phyloP scores from a whole-genome alignment of 208 protist genomes.

The Acanthamoeba divionensis region DNA sequence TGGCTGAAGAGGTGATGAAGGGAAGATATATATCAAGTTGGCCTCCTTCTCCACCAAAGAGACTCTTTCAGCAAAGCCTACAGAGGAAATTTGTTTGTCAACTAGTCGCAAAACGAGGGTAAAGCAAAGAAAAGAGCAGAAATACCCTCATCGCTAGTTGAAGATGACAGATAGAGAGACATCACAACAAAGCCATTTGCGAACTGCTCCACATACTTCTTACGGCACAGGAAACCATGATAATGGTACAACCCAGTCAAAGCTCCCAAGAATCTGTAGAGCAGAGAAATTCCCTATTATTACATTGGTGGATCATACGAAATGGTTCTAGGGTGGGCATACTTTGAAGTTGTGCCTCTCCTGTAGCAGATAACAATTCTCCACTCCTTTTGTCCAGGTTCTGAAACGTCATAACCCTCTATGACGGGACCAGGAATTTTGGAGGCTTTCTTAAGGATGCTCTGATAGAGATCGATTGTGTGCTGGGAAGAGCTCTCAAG shows the following conservation, averaged over 20 bases:
- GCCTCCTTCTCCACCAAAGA: slow-evolving; percentile 46
- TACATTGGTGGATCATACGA: slow-evolving; percentile 34
- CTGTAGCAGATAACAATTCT: slow-evolving; percentile 34
- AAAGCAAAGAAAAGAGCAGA: background rate
- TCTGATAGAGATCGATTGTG: slow-evolving; percentile 77
- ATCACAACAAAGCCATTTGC: slow-evolving; percentile 66
- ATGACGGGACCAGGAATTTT: slow-evolving; percentile 51
- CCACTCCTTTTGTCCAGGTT: background rate
- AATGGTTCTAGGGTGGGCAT: slow-evolving; percentile 50
- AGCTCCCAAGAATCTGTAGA: slow-evolving; percentile 58
- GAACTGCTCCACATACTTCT: slow-evolving; percentile 71
- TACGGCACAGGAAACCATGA: slow-evolving; percentile 59
- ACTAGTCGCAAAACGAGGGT: background rate
- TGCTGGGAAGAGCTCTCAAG: slow-evolving; percentile 70
- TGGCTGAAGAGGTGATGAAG: background rate
- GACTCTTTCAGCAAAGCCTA: background rate
- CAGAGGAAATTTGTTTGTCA: too few relatives aligned
- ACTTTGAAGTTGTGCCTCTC: slow-evolving; percentile 18
- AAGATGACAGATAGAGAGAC: slow-evolving; percentile 48
- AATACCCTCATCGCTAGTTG: background rate
- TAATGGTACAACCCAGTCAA: slow-evolving; percentile 68
- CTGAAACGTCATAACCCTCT: background rate
- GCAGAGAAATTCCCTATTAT: slow-evolving; percentile 22
- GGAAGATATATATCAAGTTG: slow-evolving; percentile 55
- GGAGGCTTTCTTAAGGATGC: slow-evolving; percentile 77